phyloP scores from a whole-genome alignment of 2,329 filamentous ascomycete genomes.

The Ceratocystis huliohia region DNA sequence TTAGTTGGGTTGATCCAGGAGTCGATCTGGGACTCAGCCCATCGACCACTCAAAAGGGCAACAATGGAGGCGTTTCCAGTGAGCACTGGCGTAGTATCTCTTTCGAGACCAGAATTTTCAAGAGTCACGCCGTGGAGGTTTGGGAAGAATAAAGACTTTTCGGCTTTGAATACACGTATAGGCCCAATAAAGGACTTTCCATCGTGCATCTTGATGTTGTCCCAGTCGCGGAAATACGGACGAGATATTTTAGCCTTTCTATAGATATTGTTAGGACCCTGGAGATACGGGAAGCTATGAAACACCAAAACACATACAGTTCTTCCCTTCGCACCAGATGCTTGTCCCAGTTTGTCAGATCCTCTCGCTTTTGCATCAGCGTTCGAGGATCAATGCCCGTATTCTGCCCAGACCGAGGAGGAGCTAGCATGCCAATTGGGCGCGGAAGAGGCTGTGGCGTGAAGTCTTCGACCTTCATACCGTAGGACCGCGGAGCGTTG shows the following conservation, averaged over 20 bases:
- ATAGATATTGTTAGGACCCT: conserved; percentile 1
- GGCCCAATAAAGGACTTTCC: conserved; percentile 89
- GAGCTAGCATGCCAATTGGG: conserved; percentile 68
- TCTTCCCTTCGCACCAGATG: conserved; percentile 64
- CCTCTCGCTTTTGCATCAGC: conserved; percentile 55
- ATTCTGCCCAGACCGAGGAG: conserved; percentile 70
- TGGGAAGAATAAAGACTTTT: conserved; percentile 80
- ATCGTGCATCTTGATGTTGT: conserved; percentile 65
- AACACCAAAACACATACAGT: conserved; percentile 41
- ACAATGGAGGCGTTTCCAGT: conserved; percentile 65
- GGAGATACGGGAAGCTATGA: not conserved
- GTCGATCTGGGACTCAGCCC: conserved; percentile 70
- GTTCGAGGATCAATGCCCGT: conserved; percentile 59
- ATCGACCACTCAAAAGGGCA: conserved; percentile 66
- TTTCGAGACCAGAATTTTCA: conserved; percentile 38
- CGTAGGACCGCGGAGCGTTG: conserved; percentile 47
- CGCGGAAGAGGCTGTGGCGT: conserved; percentile 49
- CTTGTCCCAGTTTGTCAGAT: conserved; percentile 75
- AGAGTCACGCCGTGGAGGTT: conserved; percentile 77
- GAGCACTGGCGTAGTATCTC: conserved; percentile 65
- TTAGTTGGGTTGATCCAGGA: conserved; percentile 53
- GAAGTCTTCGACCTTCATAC: conserved; percentile 42
- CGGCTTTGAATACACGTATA: conserved; percentile 67
- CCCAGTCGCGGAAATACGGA: conserved; percentile 94
- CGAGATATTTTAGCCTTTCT: conserved; percentile 65